Conservation (phyloP, 108 stramenopile species). For the Pelagomonas calceolata region DNA sequence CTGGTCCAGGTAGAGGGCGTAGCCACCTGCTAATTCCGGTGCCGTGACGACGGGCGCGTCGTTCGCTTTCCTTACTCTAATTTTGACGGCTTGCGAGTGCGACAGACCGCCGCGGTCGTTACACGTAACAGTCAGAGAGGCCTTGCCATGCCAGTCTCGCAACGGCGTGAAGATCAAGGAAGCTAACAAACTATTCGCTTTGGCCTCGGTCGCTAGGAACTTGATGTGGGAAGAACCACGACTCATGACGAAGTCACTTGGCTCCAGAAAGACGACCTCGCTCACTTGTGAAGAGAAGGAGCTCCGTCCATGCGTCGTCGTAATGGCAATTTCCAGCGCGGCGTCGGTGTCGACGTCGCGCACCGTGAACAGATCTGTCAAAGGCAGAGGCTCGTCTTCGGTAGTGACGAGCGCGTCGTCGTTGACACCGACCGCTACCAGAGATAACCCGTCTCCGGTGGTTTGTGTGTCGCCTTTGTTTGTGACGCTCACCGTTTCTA, state of each 20-base stretch:
- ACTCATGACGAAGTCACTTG: neutral
- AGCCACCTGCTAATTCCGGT: neutral
- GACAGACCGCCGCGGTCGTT: neutral
- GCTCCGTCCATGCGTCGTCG: neutral
- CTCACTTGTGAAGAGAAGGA: neutral
- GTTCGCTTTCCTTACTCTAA: no score
- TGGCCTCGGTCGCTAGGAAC: neutral
- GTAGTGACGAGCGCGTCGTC: neutral
- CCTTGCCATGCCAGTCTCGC: neutral
- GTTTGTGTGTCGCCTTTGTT: no score
- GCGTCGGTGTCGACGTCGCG: neutral
- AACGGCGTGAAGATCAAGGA: neutral
- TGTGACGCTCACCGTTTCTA: neutral
- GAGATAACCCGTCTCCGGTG: no score
- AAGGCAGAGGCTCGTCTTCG: neutral
- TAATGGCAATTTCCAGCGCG: neutral
- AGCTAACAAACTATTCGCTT: neutral
- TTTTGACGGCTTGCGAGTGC: neutral
- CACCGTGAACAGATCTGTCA: neutral
- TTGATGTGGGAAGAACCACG: neutral
- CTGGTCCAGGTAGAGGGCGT: neutral
- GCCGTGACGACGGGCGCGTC: neutral
- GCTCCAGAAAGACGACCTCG: neutral
- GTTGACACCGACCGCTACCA: no score
- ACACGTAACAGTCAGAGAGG: neutral